phyloP scores from a whole-genome alignment of 148 eudicot genomes.

The Simmondsia chinensis region DNA sequence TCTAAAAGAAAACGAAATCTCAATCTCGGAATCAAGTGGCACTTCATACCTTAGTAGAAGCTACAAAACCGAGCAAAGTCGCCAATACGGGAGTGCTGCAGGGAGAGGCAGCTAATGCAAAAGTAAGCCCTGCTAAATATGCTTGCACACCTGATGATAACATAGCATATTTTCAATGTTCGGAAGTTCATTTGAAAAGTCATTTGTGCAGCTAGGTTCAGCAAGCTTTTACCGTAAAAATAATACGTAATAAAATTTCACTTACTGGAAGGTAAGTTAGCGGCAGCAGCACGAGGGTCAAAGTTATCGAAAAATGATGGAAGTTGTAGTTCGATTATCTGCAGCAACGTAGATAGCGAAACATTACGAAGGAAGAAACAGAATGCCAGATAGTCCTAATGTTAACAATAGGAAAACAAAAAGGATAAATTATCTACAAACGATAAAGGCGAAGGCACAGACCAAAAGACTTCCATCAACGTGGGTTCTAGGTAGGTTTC shows the following conservation, averaged over 20 bases:
- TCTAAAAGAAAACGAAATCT: background rate
- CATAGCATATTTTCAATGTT: background rate
- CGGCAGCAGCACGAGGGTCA: slow-evolving; percentile 94
- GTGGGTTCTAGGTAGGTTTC: no score
- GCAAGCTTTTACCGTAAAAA: background rate
- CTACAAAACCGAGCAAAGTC: slow-evolving; percentile 84
- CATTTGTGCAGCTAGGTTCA: slow-evolving; percentile 2
- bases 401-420: background rate
- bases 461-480: no score
- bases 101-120: slow-evolving; percentile 98
- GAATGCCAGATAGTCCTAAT: no score
- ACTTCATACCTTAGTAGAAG: slow-evolving; percentile 65
- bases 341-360: slow-evolving; percentile 12
- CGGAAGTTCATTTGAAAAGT: slow-evolving; percentile 3
- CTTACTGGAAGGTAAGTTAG: slow-evolving; percentile 90
- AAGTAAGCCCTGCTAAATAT: slow-evolving; percentile 94
- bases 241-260: background rate
- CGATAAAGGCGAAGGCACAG: background rate
- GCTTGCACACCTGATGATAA: slow-evolving; percentile 79
- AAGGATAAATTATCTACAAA: background rate
- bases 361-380: background rate
- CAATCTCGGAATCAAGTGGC: background rate
- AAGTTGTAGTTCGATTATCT: slow-evolving; percentile 86
- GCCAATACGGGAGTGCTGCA: slow-evolving; percentile 99
- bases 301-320: slow-evolving; percentile 86